Evolutionary conservation across 306 rosid genomes (phyloP).

Genomic region (Malus sylvestris): DNA sequence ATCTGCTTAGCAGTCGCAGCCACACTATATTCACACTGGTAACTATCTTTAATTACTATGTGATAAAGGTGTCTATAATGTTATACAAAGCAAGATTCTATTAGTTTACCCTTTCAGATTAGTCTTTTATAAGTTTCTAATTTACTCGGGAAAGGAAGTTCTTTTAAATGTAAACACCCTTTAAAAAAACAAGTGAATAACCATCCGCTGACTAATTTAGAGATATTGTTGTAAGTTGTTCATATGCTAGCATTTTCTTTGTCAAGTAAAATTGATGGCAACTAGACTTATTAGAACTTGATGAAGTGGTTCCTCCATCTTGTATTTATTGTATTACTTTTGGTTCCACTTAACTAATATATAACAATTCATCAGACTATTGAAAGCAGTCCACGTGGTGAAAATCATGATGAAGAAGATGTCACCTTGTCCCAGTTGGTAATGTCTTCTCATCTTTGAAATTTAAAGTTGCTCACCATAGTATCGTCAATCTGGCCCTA

Average conservation of each 20-base stretch:
- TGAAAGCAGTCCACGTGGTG: conserved; percentile 77
- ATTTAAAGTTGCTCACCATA: conserved; percentile 1
- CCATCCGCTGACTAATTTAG: neutral
- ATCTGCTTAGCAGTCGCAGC: conserved; percentile 86
- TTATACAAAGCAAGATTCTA: neutral
- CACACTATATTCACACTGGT: conserved; percentile 89
- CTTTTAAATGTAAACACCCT: neutral
- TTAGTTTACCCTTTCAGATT: neutral
- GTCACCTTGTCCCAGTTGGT: conserved; percentile 80
- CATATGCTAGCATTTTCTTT: neutral
- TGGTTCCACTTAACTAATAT: conserved; percentile 4
- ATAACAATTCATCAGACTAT: conserved; percentile 49
- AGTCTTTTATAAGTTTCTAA: neutral
- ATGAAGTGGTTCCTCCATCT: neutral
- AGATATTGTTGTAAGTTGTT: neutral
- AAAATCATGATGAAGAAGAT: conserved; percentile 63
- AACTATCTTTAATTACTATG: conserved; percentile 22
- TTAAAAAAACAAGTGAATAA: neutral
- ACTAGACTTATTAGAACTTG: neutral
- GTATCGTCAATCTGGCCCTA: conserved; percentile 4
- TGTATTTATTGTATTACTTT: neutral
- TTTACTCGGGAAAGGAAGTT: neutral
- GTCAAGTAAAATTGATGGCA: neutral
- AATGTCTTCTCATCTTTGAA: conserved; percentile 4
- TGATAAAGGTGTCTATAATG: neutral